These are phyloP conservation scores for Salicornia ramosissima DNA, from an alignment of 148 eudicot species.

Conservation along the genomic window DNA sequence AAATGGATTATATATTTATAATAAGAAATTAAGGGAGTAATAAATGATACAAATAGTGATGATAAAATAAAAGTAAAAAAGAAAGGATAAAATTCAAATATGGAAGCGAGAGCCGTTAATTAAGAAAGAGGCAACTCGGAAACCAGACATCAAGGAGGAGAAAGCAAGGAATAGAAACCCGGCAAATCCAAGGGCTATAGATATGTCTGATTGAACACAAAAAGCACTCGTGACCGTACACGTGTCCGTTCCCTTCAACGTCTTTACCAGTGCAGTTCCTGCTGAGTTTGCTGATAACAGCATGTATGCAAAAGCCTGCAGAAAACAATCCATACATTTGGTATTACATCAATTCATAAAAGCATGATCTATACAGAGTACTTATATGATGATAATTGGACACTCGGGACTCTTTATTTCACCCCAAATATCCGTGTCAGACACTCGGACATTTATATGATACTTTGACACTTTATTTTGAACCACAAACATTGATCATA, in stretches of 20 bases:
- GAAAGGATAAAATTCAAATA: constrained; percentile 18
- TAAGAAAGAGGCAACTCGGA: constrained; percentile 60
- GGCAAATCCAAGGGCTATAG: constrained; percentile 70
- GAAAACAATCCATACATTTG: neutral
- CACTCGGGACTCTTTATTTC: too few relatives aligned
- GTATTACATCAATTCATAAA: too few relatives aligned
- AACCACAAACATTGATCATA: too few relatives aligned
- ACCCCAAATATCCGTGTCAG: too few relatives aligned
- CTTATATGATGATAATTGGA: too few relatives aligned
- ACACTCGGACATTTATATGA: too few relatives aligned
- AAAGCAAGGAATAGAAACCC: constrained; percentile 62
- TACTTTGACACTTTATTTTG: too few relatives aligned
- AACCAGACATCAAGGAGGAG: constrained; percentile 69
- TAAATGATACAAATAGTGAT: neutral
- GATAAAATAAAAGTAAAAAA: neutral
- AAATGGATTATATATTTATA: neutral
- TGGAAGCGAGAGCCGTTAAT: constrained; percentile 77
- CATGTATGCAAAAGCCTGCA: constrained; percentile 70
- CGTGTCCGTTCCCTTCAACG: constrained; percentile 43
- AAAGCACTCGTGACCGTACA: constrained; percentile 50
- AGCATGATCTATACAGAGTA: too few relatives aligned
- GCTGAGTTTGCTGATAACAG: constrained; percentile 67
- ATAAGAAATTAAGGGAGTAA: neutral
- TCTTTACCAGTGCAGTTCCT: constrained; percentile 56
- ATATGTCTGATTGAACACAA: constrained; percentile 68